Evolutionary conservation across 306 rosid genomes (phyloP), one percentile per base, ranked within the genome.

Genomic region (Senna siamea): DNA sequence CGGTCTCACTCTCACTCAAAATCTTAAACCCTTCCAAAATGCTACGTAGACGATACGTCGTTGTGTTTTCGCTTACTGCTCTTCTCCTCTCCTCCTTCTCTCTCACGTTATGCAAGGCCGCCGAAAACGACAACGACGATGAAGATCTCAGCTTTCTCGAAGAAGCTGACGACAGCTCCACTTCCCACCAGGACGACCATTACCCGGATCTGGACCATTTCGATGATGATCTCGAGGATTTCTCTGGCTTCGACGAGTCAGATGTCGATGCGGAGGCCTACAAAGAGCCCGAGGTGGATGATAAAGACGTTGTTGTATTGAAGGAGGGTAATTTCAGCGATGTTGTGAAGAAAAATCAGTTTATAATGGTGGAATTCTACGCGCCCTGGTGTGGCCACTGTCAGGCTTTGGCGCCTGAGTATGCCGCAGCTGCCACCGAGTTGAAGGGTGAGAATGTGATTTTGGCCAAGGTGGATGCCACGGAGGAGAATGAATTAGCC

Each of bases 371-470:
- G 23, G 98, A 95, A 75, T 95, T 95, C 84, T 92, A 95, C 65
- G 99, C 99, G 14, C 99, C 99, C 15, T 95, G 99, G 98, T 95
- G 99, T 41, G 99, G 93, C 0, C 99, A 95, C 70, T 92, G 99
- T 74, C 93, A 92, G 79, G 87, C 97, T 7, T 47, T 95, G 80
- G 88, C 92, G 15, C 99, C 99, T 0, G 99, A 92, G 70, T 95
- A 88, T 69, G 90, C 97, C 4, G 96, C 98, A 0, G 97, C 99
- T 0, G 98, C 99, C 15, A 92, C 96, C 14, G 99, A 87, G 66
- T 80, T 95, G 79, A 90, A 92, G 82, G 68, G 75, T 1, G 85
- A 89, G 60, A 79, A 87, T 55, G 98, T 95, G 62, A 76, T 81
- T 58, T 59, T 95, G 84, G 98, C 98, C 11, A 95, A 90, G 75